A percentile compares a stretch with the other conserved stretches of the same genome.
These are phyloP conservation scores for Sporothrix variecibatus DNA, from an alignment of 2,329 filamentous ascomycete species.

Conservation along the genomic window DNA sequence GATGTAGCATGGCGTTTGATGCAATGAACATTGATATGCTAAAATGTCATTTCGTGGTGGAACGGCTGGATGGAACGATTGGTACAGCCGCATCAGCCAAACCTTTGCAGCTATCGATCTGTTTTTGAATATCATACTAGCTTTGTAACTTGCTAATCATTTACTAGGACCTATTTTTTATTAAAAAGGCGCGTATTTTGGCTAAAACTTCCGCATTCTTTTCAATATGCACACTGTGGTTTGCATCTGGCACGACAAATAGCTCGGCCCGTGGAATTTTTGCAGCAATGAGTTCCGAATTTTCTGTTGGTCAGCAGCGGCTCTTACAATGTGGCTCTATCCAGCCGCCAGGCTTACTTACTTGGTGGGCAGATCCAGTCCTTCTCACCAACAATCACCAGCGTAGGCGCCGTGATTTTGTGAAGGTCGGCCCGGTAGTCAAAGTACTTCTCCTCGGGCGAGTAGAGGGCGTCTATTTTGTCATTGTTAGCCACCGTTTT, in stretches of 20 bases:
- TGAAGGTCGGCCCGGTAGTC: slow-evolving; percentile 40
- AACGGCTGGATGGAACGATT: too few species aligned
- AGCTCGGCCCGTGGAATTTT: slow-evolving; percentile 36
- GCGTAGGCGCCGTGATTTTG: slow-evolving; percentile 39
- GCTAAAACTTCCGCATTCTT: slow-evolving; percentile 38
- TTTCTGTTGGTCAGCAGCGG: slow-evolving; percentile 31
- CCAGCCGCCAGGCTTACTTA: slow-evolving; percentile 24
- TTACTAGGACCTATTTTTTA: too few species aligned
- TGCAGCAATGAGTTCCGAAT: slow-evolving; percentile 38
- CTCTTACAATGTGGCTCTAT: background rate
- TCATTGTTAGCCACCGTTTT: background rate
- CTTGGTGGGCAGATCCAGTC: slow-evolving; percentile 46
- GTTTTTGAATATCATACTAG: too few species aligned
- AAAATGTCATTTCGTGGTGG: too few species aligned
- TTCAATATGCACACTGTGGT: slow-evolving; percentile 43
- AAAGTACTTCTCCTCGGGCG: slow-evolving; percentile 42
- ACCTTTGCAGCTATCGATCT: too few species aligned
- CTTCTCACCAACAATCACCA: slow-evolving; percentile 42
- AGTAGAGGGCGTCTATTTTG: slow-evolving; percentile 38
- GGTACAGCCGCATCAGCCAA: too few species aligned
- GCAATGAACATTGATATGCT: too few species aligned
- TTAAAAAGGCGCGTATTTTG: slow-evolving; percentile 32
- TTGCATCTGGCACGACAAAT: slow-evolving; percentile 38
- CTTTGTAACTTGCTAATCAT: too few species aligned
- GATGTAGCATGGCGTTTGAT: too few species aligned